Evolutionary conservation across 768 basidiomycete genomes (phyloP), one percentile per base, ranked within the genome.

Genomic region (Mrakia blollopis): DNA sequence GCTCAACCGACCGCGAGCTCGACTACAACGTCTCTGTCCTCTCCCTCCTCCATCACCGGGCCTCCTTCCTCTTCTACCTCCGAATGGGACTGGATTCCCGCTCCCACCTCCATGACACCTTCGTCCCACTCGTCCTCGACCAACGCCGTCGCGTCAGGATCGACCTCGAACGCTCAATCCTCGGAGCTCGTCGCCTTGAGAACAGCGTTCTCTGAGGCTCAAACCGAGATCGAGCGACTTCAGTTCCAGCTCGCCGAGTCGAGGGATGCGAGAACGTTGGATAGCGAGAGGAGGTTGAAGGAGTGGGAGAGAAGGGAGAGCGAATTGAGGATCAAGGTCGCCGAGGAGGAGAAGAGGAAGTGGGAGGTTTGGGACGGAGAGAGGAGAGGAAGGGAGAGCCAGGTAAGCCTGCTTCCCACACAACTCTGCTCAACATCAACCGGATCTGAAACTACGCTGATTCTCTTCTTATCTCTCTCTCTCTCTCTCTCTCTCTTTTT

Each of bases 331-430:
- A 7, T 39, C 65, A 37, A 25, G 65, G 37, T 68, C 13, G 65
- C 35, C 8, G 65, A 57, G 32, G 71, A 72, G 35, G 71, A 72
- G 50, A 52, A 52, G 35, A 30, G 71, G 35, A 72, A 72, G 35
- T 72, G 71, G 71, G 71, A 72, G 35, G 71, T 30, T 25, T 72
- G 71, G 71, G 71, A 72, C 14, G 28, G 50, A 25, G 71, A 72
- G 54, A 52, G 47, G 14, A 7, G 71, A 35, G 35, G 30, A 3
- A 28, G 71, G 35, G 71, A 72, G 23, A 37, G 52, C 10, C 47
- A 72, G 71, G 71, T 72, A 7, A 30, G 71, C 37, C 44, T 44
- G 11, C 2, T 71, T 71, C 32, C 5, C 3, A 28, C 8, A 9
- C 21, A 18, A 10, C 32, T 28, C 28, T 25, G 63, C 28, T 37